Evolutionary conservation across 805 yeast genomes (phyloP).

Genomic region (Myxozyma melibiosi): DNA sequence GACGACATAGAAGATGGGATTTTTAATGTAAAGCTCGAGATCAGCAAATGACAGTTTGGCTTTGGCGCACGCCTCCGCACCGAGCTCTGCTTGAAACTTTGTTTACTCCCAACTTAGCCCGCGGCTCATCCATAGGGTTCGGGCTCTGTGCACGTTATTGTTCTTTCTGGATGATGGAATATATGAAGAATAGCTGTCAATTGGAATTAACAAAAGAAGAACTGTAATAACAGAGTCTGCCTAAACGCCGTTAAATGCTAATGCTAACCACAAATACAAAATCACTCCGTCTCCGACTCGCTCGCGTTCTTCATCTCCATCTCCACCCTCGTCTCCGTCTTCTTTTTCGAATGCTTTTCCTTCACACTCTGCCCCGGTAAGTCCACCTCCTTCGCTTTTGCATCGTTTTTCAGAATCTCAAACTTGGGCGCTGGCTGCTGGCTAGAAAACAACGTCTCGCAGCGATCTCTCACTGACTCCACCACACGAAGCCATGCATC

Average conservation of each 20-base stretch:
- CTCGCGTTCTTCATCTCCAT: background rate
- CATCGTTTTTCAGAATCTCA: constrained; percentile 2
- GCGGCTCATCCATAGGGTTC: background rate
- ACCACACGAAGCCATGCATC: background rate
- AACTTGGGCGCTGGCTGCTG: background rate
- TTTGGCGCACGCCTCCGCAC: constrained; percentile 15
- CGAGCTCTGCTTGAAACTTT: too few species aligned
- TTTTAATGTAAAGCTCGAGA: too few species aligned
- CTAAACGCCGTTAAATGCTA: background rate
- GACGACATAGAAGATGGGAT: too few species aligned
- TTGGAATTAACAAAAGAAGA: background rate
- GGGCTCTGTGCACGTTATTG: background rate
- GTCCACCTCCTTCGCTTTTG: background rate
- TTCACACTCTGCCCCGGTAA: constrained; percentile 1
- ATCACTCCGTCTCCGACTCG: background rate
- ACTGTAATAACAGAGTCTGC: background rate
- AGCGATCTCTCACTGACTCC: background rate
- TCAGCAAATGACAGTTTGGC: constrained; percentile 11
- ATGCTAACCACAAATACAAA: background rate
- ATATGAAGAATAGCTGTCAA: too few species aligned
- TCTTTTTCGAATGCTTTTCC: background rate
- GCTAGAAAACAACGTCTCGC: background rate
- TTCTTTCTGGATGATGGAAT: too few species aligned
- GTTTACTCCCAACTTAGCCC: background rate
- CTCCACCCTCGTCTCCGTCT: too few species aligned